Evolutionary conservation across 2,329 filamentous ascomycete genomes (phyloP), one percentile per base, ranked within the genome.

Genomic region (Dactylellina drechsleri): DNA sequence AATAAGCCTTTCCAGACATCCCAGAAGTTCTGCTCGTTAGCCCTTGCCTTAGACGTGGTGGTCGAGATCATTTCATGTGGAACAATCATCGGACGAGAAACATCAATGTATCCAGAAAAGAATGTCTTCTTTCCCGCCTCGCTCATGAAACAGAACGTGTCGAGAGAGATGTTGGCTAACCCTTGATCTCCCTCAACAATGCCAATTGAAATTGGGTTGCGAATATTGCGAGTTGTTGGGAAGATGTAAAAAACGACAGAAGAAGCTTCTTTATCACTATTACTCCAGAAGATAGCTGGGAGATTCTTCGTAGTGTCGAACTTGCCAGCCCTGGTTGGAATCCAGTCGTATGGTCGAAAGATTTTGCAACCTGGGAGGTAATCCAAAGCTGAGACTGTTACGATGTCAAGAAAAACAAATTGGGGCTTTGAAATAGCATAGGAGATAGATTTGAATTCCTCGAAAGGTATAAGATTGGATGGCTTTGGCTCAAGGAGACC

Each of bases 41-140:
- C 61, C 12, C 4, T 60, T 15, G 28, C 60, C 8, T 43, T 13
- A 23, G 53, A 47, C 7, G n/a, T 26, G 47, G 8, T 43, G 41
- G n/a, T 45, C 13, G 57, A 60, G n/a, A 73, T 66, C 1, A 26
- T 10, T 20, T 59, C 50, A 40, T 56, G 45, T 1, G 60, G 68
- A 26, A 73, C 56, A 10, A 73, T 49, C 68, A 73, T 73, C 1
- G 68, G 68, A 6, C 68, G 54, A 3, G 68, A 73, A 15, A 73
- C 56, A 40, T 73, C 68, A 13, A 73, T 61, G 26, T 66, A 73
- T 4, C 68, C 68, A 6, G 68, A 73, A 53, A 56, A 73, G 16
- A 36, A 66, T 18, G 52, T 40, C 40, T 61, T 73, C 28, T 56
- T 60, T 18, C 49, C 3, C 0, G 60, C 16, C 15, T 66, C 23